Conservation (phyloP, 1,284 basidiomycete genomes). For the Inonotus hispidus region DNA sequence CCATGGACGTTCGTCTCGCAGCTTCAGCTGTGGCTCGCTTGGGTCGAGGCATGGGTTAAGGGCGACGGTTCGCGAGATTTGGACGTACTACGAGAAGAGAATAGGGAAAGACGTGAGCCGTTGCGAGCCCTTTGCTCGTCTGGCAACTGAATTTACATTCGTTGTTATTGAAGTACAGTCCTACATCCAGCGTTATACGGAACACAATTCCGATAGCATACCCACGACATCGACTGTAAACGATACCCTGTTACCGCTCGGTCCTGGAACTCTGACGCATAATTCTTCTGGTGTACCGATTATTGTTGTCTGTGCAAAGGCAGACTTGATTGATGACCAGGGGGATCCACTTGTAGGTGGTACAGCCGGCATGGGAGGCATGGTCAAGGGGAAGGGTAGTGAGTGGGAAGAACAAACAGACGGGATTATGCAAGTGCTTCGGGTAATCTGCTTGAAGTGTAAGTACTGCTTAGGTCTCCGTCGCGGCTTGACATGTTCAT, state of each 20-base stretch:
- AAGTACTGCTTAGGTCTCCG: conserved; percentile 29
- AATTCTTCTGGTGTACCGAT: conserved; percentile 83
- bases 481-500: conserved; percentile 8
- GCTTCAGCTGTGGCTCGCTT: conserved; percentile 78
- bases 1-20: conserved; percentile 92
- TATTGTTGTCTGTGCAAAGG: conserved; percentile 88
- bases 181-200: conserved; percentile 83
- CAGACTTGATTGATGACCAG: conserved; percentile 79
- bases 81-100: conserved; percentile 69
- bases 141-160: background rate
- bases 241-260: conserved; percentile 67
- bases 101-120: conserved; percentile 73
- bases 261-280: conserved; percentile 74
- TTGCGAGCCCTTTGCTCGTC: background rate
- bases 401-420: conserved; percentile 97
- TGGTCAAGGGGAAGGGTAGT: conserved; percentile 81
- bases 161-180: conserved; percentile 61
- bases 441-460: conserved; percentile 92
- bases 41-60: conserved; percentile 79
- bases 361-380: conserved; percentile 67
- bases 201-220: conserved; percentile 65
- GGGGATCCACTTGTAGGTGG: conserved; percentile 68
- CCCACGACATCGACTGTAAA: conserved; percentile 52
- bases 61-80: conserved; percentile 64
- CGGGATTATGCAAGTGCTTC: conserved; percentile 89